Percentiles rank a stretch among this genome's conserved stretches.
Evolutionary conservation across 169 alveolate genomes (phyloP).

Genomic region (Plasmodium fragile): DNA sequence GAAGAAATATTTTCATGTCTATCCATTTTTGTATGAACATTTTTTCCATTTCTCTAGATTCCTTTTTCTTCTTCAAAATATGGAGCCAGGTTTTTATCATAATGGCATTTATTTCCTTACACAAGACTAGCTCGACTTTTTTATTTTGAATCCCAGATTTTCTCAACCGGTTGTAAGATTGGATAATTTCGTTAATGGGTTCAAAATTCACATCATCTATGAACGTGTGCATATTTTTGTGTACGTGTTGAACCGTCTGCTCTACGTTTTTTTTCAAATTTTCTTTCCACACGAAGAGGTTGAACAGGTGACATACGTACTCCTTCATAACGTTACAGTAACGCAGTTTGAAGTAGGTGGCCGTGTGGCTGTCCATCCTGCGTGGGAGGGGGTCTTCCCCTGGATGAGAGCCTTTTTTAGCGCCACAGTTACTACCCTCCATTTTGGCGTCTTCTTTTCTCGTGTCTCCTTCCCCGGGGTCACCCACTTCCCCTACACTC

Average conservation of each 20-base stretch:
- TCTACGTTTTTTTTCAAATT: conserved; percentile 17
- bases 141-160: not conserved
- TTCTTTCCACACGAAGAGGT: conserved; percentile 52
- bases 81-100: conserved; percentile 35
- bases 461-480: not conserved
- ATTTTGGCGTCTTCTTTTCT: not conserved
- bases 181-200: conserved; percentile 9
- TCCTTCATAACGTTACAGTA: conserved; percentile 15
- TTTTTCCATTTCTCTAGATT: conserved; percentile 5
- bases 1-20: conserved; percentile 5
- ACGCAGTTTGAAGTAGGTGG: conserved; percentile 12
- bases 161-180: conserved; percentile 4
- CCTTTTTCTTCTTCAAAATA: conserved; percentile 23
- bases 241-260: not conserved
- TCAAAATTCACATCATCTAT: not conserved
- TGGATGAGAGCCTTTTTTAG: not conserved
- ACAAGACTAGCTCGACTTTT: conserved; percentile 3
- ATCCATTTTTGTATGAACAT: conserved; percentile 21
- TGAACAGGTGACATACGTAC: conserved; percentile 43
- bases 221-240: conserved; percentile 18
- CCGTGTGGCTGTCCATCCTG: not conserved
- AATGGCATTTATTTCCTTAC: not conserved
- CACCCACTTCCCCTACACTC: not conserved
- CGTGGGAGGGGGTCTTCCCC: not conserved
- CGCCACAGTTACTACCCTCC: not conserved